A percentile compares a stretch with the other conserved stretches of the same genome.
Conservation (phyloP, 345 rosid genomes). For the Lumnitzera littorea region DNA sequence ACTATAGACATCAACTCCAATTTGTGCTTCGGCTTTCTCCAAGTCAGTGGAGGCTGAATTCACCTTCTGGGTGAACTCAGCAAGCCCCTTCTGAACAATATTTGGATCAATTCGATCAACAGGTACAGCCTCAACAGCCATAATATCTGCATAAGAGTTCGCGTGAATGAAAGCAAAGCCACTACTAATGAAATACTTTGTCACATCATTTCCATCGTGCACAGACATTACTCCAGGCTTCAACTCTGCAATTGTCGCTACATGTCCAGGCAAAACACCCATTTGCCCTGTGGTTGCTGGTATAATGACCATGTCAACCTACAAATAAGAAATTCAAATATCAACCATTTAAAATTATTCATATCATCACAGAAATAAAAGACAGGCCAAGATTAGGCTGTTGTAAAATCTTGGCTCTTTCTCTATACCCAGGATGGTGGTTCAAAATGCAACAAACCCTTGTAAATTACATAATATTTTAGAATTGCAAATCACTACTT, state of each 20-base stretch:
- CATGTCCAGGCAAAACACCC: slow-evolving; percentile 92
- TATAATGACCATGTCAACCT: slow-evolving; percentile 95
- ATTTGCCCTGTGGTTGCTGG: slow-evolving; percentile 92
- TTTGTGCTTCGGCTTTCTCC: slow-evolving; percentile 90
- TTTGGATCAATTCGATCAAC: slow-evolving; percentile 54
- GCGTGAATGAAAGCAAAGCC: slow-evolving; percentile 81
- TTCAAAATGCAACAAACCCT: no score
- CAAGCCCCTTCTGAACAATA: slow-evolving; percentile 80
- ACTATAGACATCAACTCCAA: slow-evolving; percentile 32
- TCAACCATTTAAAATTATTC: background rate
- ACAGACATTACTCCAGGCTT: slow-evolving; percentile 87
- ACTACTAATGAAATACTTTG: slow-evolving; percentile 80
- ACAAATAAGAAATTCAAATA: slow-evolving; percentile 2
- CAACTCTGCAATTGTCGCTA: slow-evolving; percentile 76
- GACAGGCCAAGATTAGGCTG: no score
- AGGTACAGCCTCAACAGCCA: slow-evolving; percentile 76
- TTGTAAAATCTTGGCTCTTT: no score
- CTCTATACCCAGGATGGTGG: no score
- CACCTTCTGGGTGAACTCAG: slow-evolving; percentile 69
- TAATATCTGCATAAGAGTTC: slow-evolving; percentile 69
- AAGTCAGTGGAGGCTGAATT: slow-evolving; percentile 65
- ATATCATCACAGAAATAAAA: background rate
- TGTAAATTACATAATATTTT: no score
- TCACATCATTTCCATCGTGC: slow-evolving; percentile 66
- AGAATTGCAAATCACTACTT: no score